A percentile compares a stretch with the other conserved stretches of the same genome.
Conservation (phyloP, 106 monocot species). For the Apostasia shenzhenica region DNA sequence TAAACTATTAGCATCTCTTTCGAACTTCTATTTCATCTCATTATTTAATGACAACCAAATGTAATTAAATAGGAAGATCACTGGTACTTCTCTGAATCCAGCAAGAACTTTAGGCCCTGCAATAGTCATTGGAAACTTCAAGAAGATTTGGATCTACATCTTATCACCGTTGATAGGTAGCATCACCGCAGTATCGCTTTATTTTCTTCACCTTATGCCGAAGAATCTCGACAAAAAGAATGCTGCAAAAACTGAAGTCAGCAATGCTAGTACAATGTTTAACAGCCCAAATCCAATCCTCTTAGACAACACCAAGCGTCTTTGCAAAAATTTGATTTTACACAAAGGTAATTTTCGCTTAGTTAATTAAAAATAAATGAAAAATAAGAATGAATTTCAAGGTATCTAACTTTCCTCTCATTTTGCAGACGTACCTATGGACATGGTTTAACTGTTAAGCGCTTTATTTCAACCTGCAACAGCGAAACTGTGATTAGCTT, state of each 20-base stretch:
- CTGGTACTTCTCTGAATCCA: conserved; percentile 37
- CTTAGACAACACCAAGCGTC: too few species aligned
- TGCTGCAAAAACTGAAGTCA: background rate
- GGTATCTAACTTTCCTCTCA: background rate
- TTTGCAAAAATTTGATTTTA: too few species aligned
- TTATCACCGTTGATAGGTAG: conserved; percentile 19
- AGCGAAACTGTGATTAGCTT: too few species aligned
- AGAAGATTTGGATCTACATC: conserved; percentile 27
- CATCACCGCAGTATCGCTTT: conserved; percentile 4
- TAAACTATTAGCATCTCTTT: background rate
- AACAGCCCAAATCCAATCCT: too few species aligned
- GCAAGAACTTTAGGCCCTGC: conserved; percentile 33
- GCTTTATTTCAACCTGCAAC: too few species aligned
- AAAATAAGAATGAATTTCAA: too few species aligned
- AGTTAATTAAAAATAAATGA: too few species aligned
- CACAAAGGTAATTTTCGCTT: too few species aligned
- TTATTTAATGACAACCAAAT: background rate
- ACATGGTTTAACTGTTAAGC: background rate
- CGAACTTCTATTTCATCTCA: background rate
- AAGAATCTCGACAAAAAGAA: background rate
- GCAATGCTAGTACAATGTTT: too few species aligned
- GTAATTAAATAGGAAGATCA: conserved; percentile 17
- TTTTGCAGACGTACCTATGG: background rate
- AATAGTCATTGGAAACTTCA: conserved; percentile 2
- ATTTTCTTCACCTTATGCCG: background rate